Evolutionary conservation across 1,139 yeast genomes (phyloP).

Genomic region (Geotrichum macrosporum): DNA sequence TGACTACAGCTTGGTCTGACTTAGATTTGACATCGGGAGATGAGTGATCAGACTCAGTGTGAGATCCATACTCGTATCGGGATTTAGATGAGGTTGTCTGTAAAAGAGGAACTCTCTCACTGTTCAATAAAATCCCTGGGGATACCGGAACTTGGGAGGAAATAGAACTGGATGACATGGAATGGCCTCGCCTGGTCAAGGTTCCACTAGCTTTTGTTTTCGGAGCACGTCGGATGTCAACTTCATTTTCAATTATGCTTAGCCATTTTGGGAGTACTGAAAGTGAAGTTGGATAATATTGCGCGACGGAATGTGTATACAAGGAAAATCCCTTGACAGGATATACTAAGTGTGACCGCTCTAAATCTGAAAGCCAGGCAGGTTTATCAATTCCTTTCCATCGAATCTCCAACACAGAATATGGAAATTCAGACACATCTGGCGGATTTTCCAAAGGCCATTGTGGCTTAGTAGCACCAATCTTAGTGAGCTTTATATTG

Average conservation of each 20-base stretch:
- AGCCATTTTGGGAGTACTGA: constrained; percentile 39
- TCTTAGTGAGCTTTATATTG: constrained; percentile 43
- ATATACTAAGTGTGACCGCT: constrained; percentile 39
- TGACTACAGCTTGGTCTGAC: constrained; percentile 38
- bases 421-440: constrained; percentile 40
- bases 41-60: not conserved
- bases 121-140: constrained; percentile 18
- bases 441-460: constrained; percentile 28
- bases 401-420: constrained; percentile 46
- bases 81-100: constrained; percentile 8
- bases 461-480: constrained; percentile 25
- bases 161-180: constrained; percentile 11
- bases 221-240: constrained; percentile 38
- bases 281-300: constrained; percentile 17
- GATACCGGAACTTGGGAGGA: constrained; percentile 5
- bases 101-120: constrained; percentile 17
- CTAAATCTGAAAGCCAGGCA: constrained; percentile 38
- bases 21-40: constrained; percentile 13
- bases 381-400: constrained; percentile 43
- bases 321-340: constrained; percentile 38
- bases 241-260: constrained; percentile 32
- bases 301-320: constrained; percentile 34
- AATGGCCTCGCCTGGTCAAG: constrained; percentile 6
- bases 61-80: constrained; percentile 7
- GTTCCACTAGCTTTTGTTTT: constrained; percentile 1